Percentiles rank a stretch among this genome's conserved stretches.
phyloP scores from a whole-genome alignment of 352 stramenopile species.

The Phytophthora idaei region DNA sequence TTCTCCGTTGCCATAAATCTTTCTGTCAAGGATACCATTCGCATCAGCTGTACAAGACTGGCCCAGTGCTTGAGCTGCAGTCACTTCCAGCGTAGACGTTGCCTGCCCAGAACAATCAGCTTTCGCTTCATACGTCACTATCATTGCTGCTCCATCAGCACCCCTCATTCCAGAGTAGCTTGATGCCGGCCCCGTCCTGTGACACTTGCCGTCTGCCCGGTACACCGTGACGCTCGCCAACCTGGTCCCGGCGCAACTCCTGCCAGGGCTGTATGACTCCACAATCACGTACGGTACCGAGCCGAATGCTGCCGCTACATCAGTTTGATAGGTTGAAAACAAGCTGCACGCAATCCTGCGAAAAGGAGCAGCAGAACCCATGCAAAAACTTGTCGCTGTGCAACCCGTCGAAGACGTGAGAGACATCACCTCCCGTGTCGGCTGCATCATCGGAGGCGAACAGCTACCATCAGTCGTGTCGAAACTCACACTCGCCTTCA shows the following conservation, averaged over 20 bases:
- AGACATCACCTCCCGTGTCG: not conserved
- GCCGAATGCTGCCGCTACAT: not conserved
- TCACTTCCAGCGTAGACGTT: not conserved
- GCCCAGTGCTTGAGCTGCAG: not conserved
- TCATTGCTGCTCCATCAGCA: not conserved
- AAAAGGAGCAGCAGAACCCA: not conserved
- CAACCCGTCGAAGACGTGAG: not conserved
- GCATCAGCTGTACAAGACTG: not conserved
- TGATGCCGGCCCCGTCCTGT: not conserved
- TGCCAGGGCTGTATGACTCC: slow-evolving; percentile 7
- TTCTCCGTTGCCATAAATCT: slow-evolving; percentile 2
- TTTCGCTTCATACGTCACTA: not conserved
- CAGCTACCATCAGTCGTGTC: not conserved
- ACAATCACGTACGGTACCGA: slow-evolving; percentile 7
- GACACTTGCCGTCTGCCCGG: slow-evolving; percentile 7
- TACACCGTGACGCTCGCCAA: slow-evolving; percentile 2
- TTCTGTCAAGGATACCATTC: slow-evolving; percentile 10
- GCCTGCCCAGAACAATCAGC: not conserved
- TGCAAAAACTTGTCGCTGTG: not conserved
- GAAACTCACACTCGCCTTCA: not conserved
- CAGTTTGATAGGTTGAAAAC: not conserved
- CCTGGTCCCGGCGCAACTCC: not conserved
- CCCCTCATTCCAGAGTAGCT: not conserved
- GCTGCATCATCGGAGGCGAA: not conserved
- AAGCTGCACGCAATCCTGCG: too few species aligned